Base-by-base conservation (phyloP, 352 stramenopile species). In the Globisporangium paddicum region DNA sequence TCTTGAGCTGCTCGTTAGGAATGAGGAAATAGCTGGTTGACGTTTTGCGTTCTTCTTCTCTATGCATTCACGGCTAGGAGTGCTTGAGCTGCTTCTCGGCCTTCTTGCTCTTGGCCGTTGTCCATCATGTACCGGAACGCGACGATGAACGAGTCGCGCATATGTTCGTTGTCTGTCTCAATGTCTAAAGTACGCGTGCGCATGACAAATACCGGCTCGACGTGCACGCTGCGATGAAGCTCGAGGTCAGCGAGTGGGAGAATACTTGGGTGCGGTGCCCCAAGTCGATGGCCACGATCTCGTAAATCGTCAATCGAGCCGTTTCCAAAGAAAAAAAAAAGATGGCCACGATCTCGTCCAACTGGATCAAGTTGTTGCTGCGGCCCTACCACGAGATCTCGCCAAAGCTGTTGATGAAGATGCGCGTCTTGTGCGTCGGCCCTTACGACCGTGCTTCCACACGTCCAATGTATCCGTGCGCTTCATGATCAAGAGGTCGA, bases 401-500 rank as follows among this genome's bases (percentile, higher is more conserved):
- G 30, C 85, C 85, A 44, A 89, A 94, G 25, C 83, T 78, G 67
- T 94, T 88, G 42, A 94, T 73, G 44, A 82, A 85, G 14, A 94
- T 67, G 25, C 76, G 69, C n/a, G 85, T 94, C 77, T 90, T 91
- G 77, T 94, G 85, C 9, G 85, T 30, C 73, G 69, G 6, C 85
- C 85, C 32, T 81, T 82, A 41, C 85, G 85, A 14, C 85, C 85
- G 44, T 91, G 82, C 59, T 94, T 94, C 77, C 77, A 87, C 23
- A 94, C 79, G 1, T 60, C 38, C 19, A 90, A 23, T 2, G 67
- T 83, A 49, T 89, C 81, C 73, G 92, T 87, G 19, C 83, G 79
- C 66, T 89, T 88, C 81, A 94, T 94, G 58, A 94, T 94, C 5
- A 72, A 76, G 23, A 90, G 71, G 61, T 94, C 85, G 18, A 90